Evolutionary conservation across 345 rosid species (phyloP), one percentile per base, ranked within the genome.

Genomic region (Ceriops zippeliana): DNA sequence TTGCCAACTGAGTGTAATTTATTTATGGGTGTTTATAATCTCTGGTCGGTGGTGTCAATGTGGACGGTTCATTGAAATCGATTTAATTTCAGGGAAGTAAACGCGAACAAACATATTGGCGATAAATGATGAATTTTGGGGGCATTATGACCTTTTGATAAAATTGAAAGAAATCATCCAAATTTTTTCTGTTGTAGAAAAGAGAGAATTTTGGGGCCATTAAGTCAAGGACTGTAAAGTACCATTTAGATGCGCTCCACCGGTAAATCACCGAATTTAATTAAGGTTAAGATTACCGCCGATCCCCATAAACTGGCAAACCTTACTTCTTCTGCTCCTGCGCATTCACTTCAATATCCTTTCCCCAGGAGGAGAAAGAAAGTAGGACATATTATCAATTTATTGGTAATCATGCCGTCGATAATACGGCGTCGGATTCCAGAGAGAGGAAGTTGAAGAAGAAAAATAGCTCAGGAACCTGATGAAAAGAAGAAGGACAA

Each of bases 401-500:
- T 2, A 32, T 52, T 19, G 34, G 53, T 13, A 62, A 17, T 38
- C 73, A 93, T 90, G 96, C 92, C 96, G 77, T 85, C 89, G 71
- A 79, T 1, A 81, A 79, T 53, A 51, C 35, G 38, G 28, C 65
- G 17, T 37, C 69, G 3, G 74, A 72, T 35, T 68, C 76, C 58
- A 80, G 73, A 52, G 93, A 78, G 79, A 87, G 82, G 81, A 89
- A 82, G 83, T 86, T 85, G 91, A 89, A 87, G 90, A 84, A 81
- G 81, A 89, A 76, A 71, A 71, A 61, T 80, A 49, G 78, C 73
- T 32, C 62, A 79, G 6, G 86, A 79, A 28, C 67, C 78, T 37
- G 68, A 69, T 30, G 86, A 84, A 37, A 57, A 52, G 0, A 56
- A 10, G 59, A 24, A 24, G 59, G 63, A 59, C 63, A 60, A 53